A percentile compares a stretch with the other conserved stretches of the same genome.
These are phyloP conservation scores for Melanogaster broomeanus DNA, from an alignment of 768 basidiomycete species.

Conservation along the genomic window DNA sequence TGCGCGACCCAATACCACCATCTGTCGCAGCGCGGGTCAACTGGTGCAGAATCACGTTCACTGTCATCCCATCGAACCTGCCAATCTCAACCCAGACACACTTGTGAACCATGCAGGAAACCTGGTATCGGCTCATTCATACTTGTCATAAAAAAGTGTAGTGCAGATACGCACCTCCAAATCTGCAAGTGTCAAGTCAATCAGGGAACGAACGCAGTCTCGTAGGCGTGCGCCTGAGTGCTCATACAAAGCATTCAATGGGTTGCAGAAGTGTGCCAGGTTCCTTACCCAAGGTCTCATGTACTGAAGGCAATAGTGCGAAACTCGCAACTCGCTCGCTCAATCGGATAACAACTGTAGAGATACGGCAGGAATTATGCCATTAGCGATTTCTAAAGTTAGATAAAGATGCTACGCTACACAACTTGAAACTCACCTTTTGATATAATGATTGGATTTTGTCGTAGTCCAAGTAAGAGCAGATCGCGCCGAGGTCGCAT, in stretches of 20 bases:
- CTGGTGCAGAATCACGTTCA: constrained; percentile 79
- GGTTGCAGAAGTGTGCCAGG: constrained; percentile 67
- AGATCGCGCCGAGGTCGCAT: constrained; percentile 77
- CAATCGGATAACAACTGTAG: constrained; percentile 59
- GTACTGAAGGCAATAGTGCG: constrained; percentile 81
- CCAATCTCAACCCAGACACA: constrained; percentile 79
- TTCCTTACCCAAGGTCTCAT: constrained; percentile 90
- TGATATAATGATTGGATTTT: constrained; percentile 68
- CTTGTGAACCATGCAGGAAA: constrained; percentile 66
- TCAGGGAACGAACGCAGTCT: constrained; percentile 75
- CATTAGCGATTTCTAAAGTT: constrained; percentile 21
- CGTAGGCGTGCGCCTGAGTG: constrained; percentile 73
- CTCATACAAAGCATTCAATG: constrained; percentile 67
- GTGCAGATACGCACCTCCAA: constrained; percentile 52
- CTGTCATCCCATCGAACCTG: constrained; percentile 62
- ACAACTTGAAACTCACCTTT: constrained; percentile 51
- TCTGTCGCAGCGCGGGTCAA: constrained; percentile 84
- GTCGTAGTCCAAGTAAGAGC: constrained; percentile 76
- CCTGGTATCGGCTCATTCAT: constrained; percentile 38
- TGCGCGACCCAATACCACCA: constrained; percentile 71
- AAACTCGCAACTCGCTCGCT: constrained; percentile 74
- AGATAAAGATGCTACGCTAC: neutral
- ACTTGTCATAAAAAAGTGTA: neutral
- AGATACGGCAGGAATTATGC: constrained; percentile 67
- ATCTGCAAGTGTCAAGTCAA: constrained; percentile 72